These are phyloP conservation scores for Gentiana macrophylla DNA, from an alignment of 257 asterid species.

Conservation along the genomic window DNA sequence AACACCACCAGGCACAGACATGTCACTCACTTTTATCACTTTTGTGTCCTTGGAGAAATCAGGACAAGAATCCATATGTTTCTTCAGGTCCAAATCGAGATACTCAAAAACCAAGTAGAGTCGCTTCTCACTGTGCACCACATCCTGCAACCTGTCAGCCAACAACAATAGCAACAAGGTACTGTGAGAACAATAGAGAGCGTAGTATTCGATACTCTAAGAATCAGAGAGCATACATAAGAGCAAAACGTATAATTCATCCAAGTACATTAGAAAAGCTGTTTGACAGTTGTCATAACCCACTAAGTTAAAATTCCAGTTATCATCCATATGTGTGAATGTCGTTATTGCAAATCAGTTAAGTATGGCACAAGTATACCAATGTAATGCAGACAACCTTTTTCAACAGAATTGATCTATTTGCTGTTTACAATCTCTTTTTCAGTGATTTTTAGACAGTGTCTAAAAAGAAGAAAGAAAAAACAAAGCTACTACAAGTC, in stretches of 20 bases:
- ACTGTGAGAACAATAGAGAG: background rate
- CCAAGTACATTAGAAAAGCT: background rate
- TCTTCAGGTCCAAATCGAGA: conserved; percentile 94
- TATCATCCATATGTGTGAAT: too few species aligned
- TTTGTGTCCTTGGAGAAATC: conserved; percentile 81
- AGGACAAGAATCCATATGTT: conserved; percentile 96
- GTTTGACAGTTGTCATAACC: too few species aligned
- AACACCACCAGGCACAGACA: conserved; percentile 16
- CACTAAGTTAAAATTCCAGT: too few species aligned
- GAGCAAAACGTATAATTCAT: background rate
- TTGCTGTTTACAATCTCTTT: too few species aligned
- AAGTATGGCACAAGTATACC: too few species aligned
- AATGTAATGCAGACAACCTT: too few species aligned
- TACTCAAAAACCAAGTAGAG: conserved; percentile 91
- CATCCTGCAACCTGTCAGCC: conserved; percentile 81
- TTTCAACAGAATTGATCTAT: too few species aligned
- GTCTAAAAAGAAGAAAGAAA: too few species aligned
- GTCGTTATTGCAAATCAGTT: too few species aligned
- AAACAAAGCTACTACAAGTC: too few species aligned
- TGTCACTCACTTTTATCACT: conserved; percentile 55
- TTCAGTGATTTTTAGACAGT: too few species aligned
- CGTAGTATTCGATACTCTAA: background rate
- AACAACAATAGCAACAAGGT: background rate
- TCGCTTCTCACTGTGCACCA: conserved; percentile 91
- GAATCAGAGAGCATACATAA: background rate